Base-by-base conservation (phyloP, 192 early-diverging fungal genomes). In the Coemansia umbellata region DNA sequence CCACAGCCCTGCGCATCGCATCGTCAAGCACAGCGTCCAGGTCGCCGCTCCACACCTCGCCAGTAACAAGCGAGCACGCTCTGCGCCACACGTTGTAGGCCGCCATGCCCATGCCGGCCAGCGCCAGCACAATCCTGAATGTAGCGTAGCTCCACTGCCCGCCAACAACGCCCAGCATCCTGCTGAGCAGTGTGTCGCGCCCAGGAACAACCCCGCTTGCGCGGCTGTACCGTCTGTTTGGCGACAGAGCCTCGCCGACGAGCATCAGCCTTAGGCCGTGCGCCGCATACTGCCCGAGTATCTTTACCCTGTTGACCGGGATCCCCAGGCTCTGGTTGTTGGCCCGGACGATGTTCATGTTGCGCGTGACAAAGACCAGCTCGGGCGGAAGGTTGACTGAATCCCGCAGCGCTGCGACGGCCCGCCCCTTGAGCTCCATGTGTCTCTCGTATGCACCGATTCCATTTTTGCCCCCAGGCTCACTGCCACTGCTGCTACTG, bases 311-410 rank as follows among this genome's bases (percentile, higher is more conserved):
- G 58, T 97, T 91, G 14, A 97, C 92, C 0, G 92, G 92, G 11
- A 82, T 88, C 9, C 91, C 91, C 31, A 91, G 63, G 13, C 74
- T 63, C 63, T 89, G 90, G 74, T 97, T 96, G 54, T 89, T 87
- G n/a, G 90, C 82, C 2, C 89, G 78, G 31, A 86, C 84, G 33
- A 87, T 85, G 51, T 92, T 91, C 83, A 94, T 87, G 54, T 95
- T 95, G 30, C 92, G 73, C 8, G 84, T 84, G 18, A 97, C 72
- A 63, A 97, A 95, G 28, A 97, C 91, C 8, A 97, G 72, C 67
- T 94, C 94, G 28, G 84, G 86, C 28, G 94, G 94, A 32, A 97
- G 60, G 5, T 67, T 59, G 32, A 82, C 81, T 31, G 87, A 81
- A 35, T 90, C 79, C 23, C 64, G 63, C 37, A 97, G 66, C 24